Conservation (phyloP, 139 green algal genomes). For the Chloropicon primus region DNA sequence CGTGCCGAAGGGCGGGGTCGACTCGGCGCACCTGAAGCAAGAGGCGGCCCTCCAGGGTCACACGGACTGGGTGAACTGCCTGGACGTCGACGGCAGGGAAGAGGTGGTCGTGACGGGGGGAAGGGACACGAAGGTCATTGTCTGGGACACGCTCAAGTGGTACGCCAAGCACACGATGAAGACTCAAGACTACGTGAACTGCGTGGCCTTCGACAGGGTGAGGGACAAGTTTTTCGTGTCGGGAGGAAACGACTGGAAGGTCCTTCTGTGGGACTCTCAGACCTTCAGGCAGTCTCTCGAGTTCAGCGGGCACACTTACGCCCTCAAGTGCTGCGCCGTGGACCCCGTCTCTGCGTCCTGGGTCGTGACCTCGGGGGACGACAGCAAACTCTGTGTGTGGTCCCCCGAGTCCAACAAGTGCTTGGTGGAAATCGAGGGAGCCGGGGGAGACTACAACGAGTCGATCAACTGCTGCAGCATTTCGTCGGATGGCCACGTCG, state of each 20-base stretch:
- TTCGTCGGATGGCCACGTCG: not conserved
- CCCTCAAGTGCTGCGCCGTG: not conserved
- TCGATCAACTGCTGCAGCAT: not conserved
- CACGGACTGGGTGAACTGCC: not conserved
- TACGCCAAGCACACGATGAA: not conserved
- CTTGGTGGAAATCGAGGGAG: not conserved
- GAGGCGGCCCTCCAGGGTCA: not conserved
- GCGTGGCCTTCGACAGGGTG: not conserved
- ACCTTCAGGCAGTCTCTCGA: not conserved
- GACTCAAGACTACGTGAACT: not conserved
- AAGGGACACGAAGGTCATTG: not conserved
- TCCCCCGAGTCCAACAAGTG: not conserved
- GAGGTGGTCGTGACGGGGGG: not conserved
- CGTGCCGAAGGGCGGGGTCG: no score
- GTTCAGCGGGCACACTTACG: not conserved
- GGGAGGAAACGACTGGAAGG: not conserved
- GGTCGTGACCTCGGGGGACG: not conserved
- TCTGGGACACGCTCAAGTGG: not conserved
- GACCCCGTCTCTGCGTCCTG: not conserved
- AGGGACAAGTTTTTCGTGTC: not conserved
- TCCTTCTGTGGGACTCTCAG: not conserved
- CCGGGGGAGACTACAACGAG: not conserved
- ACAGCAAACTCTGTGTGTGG: not conserved
- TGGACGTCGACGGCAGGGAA: not conserved
- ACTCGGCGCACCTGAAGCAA: not conserved